A percentile compares a stretch with the other conserved stretches of the same genome.
phyloP scores from a whole-genome alignment of 1,284 basidiomycete genomes.

The Wolfiporia cocos region DNA sequence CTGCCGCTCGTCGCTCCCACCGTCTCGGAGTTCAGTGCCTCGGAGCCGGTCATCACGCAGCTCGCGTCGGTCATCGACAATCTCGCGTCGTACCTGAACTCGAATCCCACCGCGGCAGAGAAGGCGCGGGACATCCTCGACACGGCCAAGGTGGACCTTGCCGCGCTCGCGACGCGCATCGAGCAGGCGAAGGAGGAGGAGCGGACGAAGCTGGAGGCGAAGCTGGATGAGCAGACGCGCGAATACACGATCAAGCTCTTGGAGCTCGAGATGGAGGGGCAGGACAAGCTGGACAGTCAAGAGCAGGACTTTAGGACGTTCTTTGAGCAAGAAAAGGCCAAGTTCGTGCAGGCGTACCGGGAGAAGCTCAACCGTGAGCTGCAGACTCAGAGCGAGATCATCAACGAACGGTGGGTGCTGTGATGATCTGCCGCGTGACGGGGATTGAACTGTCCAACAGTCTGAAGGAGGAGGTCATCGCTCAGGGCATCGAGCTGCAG shows the following conservation, averaged over 20 bases:
- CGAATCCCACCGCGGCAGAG: constrained; percentile 62
- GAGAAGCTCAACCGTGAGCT: constrained; percentile 86
- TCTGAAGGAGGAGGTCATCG: constrained; percentile 90
- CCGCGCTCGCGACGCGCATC: constrained; percentile 73
- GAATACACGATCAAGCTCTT: constrained; percentile 85
- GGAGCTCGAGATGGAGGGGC: constrained; percentile 77
- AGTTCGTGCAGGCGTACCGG: constrained; percentile 77
- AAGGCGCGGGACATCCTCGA: constrained; percentile 70
- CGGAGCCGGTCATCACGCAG: constrained; percentile 88
- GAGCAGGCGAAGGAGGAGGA: constrained; percentile 83
- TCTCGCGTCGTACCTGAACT: constrained; percentile 78
- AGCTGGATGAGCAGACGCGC: constrained; percentile 76
- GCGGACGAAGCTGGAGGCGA: constrained; percentile 67
- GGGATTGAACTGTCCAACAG: constrained; percentile 32
- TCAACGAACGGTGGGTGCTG: constrained; percentile 83
- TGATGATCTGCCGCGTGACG: neutral
- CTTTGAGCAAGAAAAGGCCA: constrained; percentile 76
- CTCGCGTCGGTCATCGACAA: constrained; percentile 93
- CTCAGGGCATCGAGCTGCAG: constrained; percentile 96
- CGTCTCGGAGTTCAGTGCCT: constrained; percentile 66
- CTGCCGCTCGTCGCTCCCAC: constrained; percentile 82
- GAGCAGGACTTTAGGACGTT: constrained; percentile 84
- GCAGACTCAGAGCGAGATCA: constrained; percentile 84
- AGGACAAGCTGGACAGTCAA: constrained; percentile 80
- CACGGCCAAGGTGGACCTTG: constrained; percentile 79